Percentiles rank a stretch among this genome's conserved stretches.
Evolutionary conservation across 1,284 basidiomycete species (phyloP).

Genomic region (Trichosporon sp.): DNA sequence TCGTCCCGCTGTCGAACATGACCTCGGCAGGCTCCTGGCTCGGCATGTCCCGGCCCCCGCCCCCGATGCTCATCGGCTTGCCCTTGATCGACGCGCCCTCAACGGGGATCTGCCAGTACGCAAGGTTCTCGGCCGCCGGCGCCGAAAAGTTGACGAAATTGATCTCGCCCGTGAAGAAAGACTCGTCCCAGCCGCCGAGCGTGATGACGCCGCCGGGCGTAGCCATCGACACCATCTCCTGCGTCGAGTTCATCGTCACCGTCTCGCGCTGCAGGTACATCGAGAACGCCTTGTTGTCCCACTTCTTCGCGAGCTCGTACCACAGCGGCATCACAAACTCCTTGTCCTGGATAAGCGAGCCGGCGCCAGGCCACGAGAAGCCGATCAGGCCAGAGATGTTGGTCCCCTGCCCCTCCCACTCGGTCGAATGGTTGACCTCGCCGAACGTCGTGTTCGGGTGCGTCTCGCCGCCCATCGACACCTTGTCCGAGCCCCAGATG

Average conservation of each 20-base stretch:
- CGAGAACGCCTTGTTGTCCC: conserved; percentile 4
- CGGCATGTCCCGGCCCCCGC: not conserved
- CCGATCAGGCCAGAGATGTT: conserved; percentile 53
- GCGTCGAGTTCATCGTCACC: conserved; percentile 60
- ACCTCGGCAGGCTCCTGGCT: not conserved
- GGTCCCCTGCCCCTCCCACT: conserved; percentile 3
- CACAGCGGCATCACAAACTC: conserved; percentile 7
- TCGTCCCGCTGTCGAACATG: not conserved
- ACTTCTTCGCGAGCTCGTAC: conserved; percentile 2
- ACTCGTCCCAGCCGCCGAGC: conserved; percentile 56
- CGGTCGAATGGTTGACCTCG: not conserved
- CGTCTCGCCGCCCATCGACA: not conserved
- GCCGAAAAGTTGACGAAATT: conserved; percentile 60
- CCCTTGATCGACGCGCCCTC: not conserved
- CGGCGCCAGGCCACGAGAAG: conserved; percentile 47
- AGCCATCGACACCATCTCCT: conserved; percentile 43
- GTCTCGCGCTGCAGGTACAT: conserved; percentile 21
- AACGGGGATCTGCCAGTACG: not conserved
- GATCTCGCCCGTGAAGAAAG: conserved; percentile 67
- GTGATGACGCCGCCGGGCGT: conserved; percentile 66
- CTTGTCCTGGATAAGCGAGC: conserved; percentile 31
- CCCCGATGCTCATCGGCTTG: not conserved
- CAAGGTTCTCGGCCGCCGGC: not conserved
- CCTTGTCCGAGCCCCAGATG: conserved; percentile 1
- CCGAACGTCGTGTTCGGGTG: not conserved